Conservation (phyloP, 2,329 filamentous ascomycete genomes). For the Diaporthe ampelina region DNA sequence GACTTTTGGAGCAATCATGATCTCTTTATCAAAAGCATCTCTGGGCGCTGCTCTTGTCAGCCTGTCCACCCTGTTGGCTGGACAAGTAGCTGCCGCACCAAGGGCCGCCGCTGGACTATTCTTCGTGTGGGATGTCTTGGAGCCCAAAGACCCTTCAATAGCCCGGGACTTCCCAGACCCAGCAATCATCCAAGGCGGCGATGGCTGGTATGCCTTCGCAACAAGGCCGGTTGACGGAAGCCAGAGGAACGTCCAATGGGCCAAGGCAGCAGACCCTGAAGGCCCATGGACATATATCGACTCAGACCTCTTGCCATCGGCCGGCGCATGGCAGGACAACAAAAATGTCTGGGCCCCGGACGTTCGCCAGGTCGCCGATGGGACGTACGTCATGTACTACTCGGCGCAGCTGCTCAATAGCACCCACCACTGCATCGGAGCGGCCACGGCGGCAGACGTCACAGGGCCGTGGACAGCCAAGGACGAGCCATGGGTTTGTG, state of each 20-base stretch:
- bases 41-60: conserved; percentile 22
- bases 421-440: conserved; percentile 70
- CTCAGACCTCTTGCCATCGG: conserved; percentile 65
- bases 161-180: conserved; percentile 67
- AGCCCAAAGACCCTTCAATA: conserved; percentile 34
- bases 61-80: conserved; percentile 25
- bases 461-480: conserved; percentile 67
- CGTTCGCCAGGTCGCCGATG: conserved; percentile 62
- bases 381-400: conserved; percentile 74
- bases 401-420: conserved; percentile 59
- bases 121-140: conserved; percentile 16
- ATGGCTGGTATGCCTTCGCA: conserved; percentile 72
- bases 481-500: conserved; percentile 65
- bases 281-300: conserved; percentile 63
- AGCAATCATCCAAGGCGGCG: conserved; percentile 60
- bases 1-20: conserved; percentile 25
- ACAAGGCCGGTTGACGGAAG: conserved; percentile 47
- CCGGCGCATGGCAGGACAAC: conserved; percentile 67
- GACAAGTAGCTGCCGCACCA: conserved; percentile 31
- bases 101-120: conserved; percentile 23
- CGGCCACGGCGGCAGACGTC: conserved; percentile 61
- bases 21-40: not conserved
- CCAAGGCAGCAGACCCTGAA: conserved; percentile 61
- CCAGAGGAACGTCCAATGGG: conserved; percentile 56
- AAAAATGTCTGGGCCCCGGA: conserved; percentile 74